A percentile compares a stretch with the other conserved stretches of the same genome.
These are phyloP conservation scores for Alternaria sp. DNA, from an alignment of 2,329 filamentous ascomycete genomes.

Conservation along the genomic window DNA sequence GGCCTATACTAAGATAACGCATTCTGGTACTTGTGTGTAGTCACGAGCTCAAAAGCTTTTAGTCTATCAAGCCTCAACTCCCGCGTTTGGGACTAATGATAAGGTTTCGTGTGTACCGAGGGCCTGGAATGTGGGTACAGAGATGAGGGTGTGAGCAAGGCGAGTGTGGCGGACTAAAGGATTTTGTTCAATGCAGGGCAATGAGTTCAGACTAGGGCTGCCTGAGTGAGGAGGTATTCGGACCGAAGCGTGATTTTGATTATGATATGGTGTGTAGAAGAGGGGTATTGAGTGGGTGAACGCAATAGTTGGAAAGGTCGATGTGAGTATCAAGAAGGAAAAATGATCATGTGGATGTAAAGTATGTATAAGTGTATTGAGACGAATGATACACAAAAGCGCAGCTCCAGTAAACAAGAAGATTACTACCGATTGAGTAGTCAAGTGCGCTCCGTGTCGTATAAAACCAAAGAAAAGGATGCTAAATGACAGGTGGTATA, in stretches of 20 bases:
- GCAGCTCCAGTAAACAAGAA: neutral
- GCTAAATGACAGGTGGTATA: constrained; percentile 5
- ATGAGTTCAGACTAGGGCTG: neutral
- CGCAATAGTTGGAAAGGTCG: neutral
- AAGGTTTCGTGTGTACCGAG: neutral
- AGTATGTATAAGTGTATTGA: neutral
- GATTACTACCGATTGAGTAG: neutral
- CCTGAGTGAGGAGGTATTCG: neutral
- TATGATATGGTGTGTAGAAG: neutral
- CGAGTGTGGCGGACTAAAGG: neutral
- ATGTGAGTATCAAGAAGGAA: neutral
- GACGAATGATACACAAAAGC: neutral
- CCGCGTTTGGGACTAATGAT: neutral
- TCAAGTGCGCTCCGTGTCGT: neutral
- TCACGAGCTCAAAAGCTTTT: neutral
- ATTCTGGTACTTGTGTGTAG: neutral
- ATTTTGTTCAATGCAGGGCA: neutral
- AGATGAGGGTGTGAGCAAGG: neutral
- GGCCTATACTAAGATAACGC: neutral
- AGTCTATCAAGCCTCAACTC: neutral
- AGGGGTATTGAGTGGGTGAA: neutral
- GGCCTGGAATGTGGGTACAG: neutral
- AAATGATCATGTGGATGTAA: neutral
- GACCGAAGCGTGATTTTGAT: neutral
- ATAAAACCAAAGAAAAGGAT: neutral